Evolutionary conservation across 768 basidiomycete species (phyloP).

Genomic region (Mrakia hoshinonis): DNA sequence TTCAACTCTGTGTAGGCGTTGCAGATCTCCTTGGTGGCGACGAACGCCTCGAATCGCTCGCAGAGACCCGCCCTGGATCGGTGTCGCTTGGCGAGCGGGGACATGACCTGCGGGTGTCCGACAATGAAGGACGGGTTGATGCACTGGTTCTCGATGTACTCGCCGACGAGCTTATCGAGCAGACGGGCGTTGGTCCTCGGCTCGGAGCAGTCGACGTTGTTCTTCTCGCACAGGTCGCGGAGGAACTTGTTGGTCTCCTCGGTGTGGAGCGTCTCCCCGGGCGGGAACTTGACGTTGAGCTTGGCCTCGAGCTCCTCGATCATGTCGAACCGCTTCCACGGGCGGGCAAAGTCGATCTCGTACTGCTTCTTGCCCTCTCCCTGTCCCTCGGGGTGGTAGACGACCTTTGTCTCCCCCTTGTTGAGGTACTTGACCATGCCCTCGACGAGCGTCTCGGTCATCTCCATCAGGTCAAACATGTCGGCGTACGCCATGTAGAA

Average conservation of each 20-base stretch:
- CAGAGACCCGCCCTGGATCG: constrained; percentile 93
- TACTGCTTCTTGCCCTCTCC: constrained; percentile 53
- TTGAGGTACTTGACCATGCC: constrained; percentile 82
- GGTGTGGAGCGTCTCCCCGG: constrained; percentile 80
- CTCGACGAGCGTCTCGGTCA: constrained; percentile 83
- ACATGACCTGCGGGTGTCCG: constrained; percentile 99
- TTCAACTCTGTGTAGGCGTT: constrained; percentile 99
- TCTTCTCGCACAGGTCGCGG: constrained; percentile 74
- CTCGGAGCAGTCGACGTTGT: constrained; percentile 92
- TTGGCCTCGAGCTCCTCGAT: constrained; percentile 92
- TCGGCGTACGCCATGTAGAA: constrained; percentile 99
- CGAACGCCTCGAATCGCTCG: constrained; percentile 97
- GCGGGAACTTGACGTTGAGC: constrained; percentile 81
- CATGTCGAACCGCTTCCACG: constrained; percentile 99
- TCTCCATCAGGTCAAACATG: constrained; percentile 96
- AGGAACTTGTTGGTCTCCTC: constrained; percentile 81
- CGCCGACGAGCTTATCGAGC: constrained; percentile 98
- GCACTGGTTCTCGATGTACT: constrained; percentile 94
- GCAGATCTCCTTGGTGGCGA: constrained; percentile 96
- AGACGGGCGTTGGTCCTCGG: constrained; percentile 90
- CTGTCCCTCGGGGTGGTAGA: constrained; percentile 90
- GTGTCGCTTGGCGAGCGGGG: constrained; percentile 96
- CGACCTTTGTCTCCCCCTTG: constrained; percentile 66
- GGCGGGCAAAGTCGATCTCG: constrained; percentile 76
- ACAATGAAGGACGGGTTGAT: constrained; percentile 96